Conservation (phyloP, 768 basidiomycete species). For the Amanita subjunquillea region DNA sequence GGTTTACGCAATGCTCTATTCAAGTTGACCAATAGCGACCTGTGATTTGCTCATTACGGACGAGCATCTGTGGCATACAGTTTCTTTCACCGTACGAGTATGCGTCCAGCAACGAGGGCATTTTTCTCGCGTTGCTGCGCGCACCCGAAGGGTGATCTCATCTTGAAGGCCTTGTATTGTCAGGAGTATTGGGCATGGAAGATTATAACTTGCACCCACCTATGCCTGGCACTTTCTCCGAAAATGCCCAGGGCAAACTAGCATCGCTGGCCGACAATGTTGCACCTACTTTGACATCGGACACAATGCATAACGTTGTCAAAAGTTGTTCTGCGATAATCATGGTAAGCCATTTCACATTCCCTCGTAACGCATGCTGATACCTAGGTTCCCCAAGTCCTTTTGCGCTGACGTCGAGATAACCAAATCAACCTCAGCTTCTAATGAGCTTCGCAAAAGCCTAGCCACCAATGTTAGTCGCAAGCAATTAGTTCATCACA, state of each 20-base stretch:
- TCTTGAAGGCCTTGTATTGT: slow-evolving; percentile 15
- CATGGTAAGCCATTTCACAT: background rate
- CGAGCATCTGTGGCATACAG: slow-evolving; percentile 59
- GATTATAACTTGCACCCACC: slow-evolving; percentile 23
- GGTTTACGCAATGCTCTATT: background rate
- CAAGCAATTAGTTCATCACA: background rate
- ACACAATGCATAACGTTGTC: slow-evolving; percentile 74
- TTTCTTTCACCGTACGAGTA: slow-evolving; percentile 37
- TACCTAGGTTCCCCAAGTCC: slow-evolving; percentile 27
- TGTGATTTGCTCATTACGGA: slow-evolving; percentile 11
- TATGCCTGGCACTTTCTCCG: slow-evolving; percentile 28
- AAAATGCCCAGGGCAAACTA: slow-evolving; percentile 41
- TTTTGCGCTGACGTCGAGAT: slow-evolving; percentile 27
- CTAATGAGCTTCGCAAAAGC: slow-evolving; percentile 63
- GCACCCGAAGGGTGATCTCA: slow-evolving; percentile 40
- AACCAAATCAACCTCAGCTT: slow-evolving; percentile 63
- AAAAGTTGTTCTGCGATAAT: slow-evolving; percentile 42
- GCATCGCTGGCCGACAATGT: slow-evolving; percentile 28
- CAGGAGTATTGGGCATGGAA: background rate
- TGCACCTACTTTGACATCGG: slow-evolving; percentile 47
- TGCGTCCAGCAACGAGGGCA: slow-evolving; percentile 92
- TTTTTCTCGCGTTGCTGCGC: slow-evolving; percentile 52
- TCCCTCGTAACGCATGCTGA: background rate
- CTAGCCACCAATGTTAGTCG: slow-evolving; percentile 22
- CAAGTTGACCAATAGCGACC: background rate